A percentile compares a stretch with the other conserved stretches of the same genome.
Conservation (phyloP, 345 rosid species). For the Lumnitzera racemosa region DNA sequence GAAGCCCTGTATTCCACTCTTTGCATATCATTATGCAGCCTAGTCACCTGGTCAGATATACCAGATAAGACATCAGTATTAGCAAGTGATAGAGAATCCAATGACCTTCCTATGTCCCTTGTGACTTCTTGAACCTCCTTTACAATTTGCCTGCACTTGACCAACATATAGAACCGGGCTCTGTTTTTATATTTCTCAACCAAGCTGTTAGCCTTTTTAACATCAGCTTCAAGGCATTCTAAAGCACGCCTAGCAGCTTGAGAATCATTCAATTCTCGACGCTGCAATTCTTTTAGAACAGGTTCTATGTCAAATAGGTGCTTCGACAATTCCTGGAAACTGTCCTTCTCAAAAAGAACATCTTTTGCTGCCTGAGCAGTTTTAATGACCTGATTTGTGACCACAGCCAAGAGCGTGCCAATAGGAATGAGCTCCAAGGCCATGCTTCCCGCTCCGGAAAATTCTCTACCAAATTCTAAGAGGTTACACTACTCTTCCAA, state of each 20-base stretch:
- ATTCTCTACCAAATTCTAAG: no score
- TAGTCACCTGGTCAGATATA: slow-evolving; percentile 48
- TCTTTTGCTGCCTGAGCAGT: slow-evolving; percentile 72
- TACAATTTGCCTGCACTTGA: slow-evolving; percentile 51
- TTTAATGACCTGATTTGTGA: slow-evolving; percentile 51
- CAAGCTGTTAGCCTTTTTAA: slow-evolving; percentile 51
- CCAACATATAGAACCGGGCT: slow-evolving; percentile 48
- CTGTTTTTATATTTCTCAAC: slow-evolving; percentile 50
- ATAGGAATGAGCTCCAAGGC: slow-evolving; percentile 59
- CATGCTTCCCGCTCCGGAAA: slow-evolving; percentile 14
- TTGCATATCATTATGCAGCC: slow-evolving; percentile 65
- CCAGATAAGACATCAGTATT: slow-evolving; percentile 48
- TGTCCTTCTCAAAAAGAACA: slow-evolving; percentile 49
- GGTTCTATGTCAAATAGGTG: slow-evolving; percentile 65
- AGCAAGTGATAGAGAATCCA: slow-evolving; percentile 45
- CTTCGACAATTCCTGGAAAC: slow-evolving; percentile 57
- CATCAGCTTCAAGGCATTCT: slow-evolving; percentile 47
- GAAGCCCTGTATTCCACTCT: slow-evolving; percentile 53
- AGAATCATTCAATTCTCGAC: slow-evolving; percentile 43
- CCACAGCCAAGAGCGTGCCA: slow-evolving; percentile 53
- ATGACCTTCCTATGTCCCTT: slow-evolving; percentile 53
- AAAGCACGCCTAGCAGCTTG: slow-evolving; percentile 49
- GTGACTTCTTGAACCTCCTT: slow-evolving; percentile 60
- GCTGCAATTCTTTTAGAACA: slow-evolving; percentile 49
- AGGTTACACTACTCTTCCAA: no score